Conservation (phyloP, 1,284 basidiomycete species). For the Irpex sp. region DNA sequence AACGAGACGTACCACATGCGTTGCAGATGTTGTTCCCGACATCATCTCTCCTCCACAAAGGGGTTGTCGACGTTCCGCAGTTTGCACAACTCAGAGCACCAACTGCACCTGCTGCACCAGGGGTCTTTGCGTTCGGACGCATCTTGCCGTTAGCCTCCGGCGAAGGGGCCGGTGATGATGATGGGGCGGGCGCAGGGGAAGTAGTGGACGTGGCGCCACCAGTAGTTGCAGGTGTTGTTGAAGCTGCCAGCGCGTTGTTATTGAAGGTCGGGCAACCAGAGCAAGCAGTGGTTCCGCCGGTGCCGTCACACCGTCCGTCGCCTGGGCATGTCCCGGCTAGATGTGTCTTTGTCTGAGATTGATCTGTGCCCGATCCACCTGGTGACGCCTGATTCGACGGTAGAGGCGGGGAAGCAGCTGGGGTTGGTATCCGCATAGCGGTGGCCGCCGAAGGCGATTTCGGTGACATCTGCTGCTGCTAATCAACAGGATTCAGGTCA, state of each 20-base stretch:
- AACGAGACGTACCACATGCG: slow-evolving; percentile 77
- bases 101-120: slow-evolving; percentile 42
- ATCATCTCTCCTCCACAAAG: slow-evolving; percentile 91
- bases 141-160: slow-evolving; percentile 28
- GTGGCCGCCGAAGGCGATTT: slow-evolving; percentile 21
- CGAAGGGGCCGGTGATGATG: slow-evolving; percentile 19
- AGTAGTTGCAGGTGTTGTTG: not conserved
- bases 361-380: slow-evolving; percentile 12
- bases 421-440: slow-evolving; percentile 23
- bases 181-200: not conserved
- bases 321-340: slow-evolving; percentile 84
- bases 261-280: slow-evolving; percentile 94
- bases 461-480: slow-evolving; percentile 24
- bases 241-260: slow-evolving; percentile 49
- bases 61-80: slow-evolving; percentile 92
- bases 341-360: slow-evolving; percentile 23
- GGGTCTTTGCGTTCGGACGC: slow-evolving; percentile 22
- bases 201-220: not conserved
- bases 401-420: slow-evolving; percentile 27
- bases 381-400: slow-evolving; percentile 8
- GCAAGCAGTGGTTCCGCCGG: slow-evolving; percentile 87
- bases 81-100: slow-evolving; percentile 87
- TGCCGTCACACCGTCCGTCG: slow-evolving; percentile 93
- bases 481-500: not conserved
- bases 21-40: slow-evolving; percentile 92